Conservation (phyloP, 2,329 filamentous ascomycete genomes). For the Tolypocladium endophyticum region DNA sequence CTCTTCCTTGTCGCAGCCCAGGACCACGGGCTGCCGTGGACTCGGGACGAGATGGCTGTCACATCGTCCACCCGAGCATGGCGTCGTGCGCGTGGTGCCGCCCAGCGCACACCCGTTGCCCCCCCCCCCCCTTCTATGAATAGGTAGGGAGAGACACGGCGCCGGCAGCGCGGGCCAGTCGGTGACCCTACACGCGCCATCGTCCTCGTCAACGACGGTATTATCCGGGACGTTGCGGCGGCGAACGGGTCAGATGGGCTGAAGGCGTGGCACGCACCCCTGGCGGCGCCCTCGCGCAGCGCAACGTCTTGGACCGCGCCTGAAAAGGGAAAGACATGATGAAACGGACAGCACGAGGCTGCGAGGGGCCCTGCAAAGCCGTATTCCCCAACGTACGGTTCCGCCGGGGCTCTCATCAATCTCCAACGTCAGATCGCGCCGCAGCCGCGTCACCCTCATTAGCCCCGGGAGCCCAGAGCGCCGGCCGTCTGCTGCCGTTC, state of each 20-base stretch:
- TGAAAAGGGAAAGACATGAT: background rate
- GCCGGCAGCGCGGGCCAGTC: background rate
- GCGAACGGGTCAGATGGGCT: background rate
- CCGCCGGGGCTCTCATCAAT: background rate
- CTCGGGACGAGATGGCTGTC: background rate
- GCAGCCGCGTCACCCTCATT: background rate
- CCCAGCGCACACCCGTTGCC: background rate
- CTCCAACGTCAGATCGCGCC: background rate
- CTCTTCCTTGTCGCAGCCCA: background rate
- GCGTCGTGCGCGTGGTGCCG: background rate
- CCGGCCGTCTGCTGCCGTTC: background rate
- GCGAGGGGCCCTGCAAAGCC: background rate
- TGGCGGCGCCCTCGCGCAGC: background rate
- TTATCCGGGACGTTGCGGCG: background rate
- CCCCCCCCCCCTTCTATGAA: background rate
- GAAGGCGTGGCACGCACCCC: background rate
- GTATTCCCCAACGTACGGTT: background rate
- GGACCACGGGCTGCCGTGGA: background rate
- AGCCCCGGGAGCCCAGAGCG: background rate
- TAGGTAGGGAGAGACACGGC: background rate
- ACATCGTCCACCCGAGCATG: background rate
- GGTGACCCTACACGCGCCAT: background rate
- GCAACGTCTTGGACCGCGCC: background rate
- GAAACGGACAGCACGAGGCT: background rate
- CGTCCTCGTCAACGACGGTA: background rate